Conservation (phyloP, 1,139 yeast genomes). For the Yarrowia galli region DNA sequence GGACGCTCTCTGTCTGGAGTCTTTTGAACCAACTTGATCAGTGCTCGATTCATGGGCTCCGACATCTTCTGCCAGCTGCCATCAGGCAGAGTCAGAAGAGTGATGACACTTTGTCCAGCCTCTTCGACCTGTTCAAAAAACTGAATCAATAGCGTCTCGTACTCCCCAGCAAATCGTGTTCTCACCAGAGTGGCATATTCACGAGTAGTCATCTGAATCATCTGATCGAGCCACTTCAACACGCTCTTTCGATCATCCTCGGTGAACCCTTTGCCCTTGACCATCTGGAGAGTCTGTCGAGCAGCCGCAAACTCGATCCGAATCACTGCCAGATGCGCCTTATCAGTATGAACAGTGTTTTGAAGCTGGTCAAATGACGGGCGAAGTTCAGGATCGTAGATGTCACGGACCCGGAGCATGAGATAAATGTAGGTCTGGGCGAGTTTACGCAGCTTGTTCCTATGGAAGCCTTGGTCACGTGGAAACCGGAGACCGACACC, state of each 20-base stretch:
- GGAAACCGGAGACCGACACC: constrained; percentile 12
- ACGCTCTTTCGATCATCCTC: constrained; percentile 1
- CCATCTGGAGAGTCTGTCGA: constrained; percentile 20
- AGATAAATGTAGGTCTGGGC: constrained; percentile 30
- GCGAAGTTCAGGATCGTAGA: constrained; percentile 21
- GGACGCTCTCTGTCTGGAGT: neutral
- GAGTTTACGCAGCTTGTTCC: constrained; percentile 7
- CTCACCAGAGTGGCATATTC: constrained; percentile 10
- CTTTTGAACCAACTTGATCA: constrained; percentile 11
- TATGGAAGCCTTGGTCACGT: constrained; percentile 3
- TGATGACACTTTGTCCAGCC: neutral
- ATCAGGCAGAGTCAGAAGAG: neutral
- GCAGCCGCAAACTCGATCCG: constrained; percentile 29
- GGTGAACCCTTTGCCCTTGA: neutral
- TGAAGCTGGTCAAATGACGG: constrained; percentile 27
- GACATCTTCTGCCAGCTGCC: constrained; percentile 25
- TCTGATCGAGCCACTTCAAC: constrained; percentile 12
- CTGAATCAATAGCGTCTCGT: constrained; percentile 13
- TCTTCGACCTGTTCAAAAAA: constrained; percentile 17
- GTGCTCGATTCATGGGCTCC: constrained; percentile 11
- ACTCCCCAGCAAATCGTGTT: neutral
- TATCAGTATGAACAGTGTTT: constrained; percentile 10
- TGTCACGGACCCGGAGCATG: constrained; percentile 16
- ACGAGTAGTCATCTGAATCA: constrained; percentile 2
- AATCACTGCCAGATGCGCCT: constrained; percentile 3